Evolutionary conservation across 345 rosid species (phyloP).

Genomic region (Lagerstroemia speciosa): DNA sequence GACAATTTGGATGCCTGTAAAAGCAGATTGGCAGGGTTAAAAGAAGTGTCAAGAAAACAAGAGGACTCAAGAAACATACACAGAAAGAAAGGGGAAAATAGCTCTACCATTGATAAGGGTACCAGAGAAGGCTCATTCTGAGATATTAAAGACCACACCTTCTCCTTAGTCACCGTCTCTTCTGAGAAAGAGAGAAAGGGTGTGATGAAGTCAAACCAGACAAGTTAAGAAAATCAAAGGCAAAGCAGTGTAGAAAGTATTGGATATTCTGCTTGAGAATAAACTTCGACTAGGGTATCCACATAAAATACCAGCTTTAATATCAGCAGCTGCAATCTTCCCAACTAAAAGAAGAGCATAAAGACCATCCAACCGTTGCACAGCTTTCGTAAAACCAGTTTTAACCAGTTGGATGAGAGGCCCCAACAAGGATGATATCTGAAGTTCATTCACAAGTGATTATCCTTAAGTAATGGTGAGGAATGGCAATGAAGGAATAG

Average conservation of each 20-base stretch:
- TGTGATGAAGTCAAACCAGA: conserved; percentile 8
- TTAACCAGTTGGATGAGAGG: conserved; percentile 85
- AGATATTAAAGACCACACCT: conserved; percentile 78
- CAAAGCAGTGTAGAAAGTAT: conserved; percentile 1
- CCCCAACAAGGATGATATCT: conserved; percentile 74
- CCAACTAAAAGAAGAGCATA: conserved; percentile 76
- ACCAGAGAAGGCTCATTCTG: conserved; percentile 85
- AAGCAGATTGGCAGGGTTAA: conserved; percentile 2
- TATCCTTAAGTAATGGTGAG: conserved; percentile 7
- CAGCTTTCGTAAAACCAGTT: conserved; percentile 84
- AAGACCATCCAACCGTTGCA: conserved; percentile 87
- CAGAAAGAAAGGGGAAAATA: conserved; percentile 1
- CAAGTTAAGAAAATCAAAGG: conserved; percentile 5
- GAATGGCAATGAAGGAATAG: conserved; percentile 6
- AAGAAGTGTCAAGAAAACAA: not conserved
- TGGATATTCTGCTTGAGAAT: not conserved
- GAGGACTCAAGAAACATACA: not conserved
- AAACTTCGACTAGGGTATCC: not conserved
- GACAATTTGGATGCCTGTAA: conserved; percentile 60
- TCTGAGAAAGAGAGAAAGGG: conserved; percentile 34
- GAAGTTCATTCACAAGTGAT: conserved; percentile 16
- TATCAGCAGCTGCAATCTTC: conserved; percentile 76
- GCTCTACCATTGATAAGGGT: conserved; percentile 50
- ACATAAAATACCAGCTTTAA: conserved; percentile 73
- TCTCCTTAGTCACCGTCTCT: conserved; percentile 80